A percentile compares a stretch with the other conserved stretches of the same genome.
These are phyloP conservation scores for Ceratobasidium sp. DNA, from an alignment of 1,284 basidiomycete species.

Conservation along the genomic window DNA sequence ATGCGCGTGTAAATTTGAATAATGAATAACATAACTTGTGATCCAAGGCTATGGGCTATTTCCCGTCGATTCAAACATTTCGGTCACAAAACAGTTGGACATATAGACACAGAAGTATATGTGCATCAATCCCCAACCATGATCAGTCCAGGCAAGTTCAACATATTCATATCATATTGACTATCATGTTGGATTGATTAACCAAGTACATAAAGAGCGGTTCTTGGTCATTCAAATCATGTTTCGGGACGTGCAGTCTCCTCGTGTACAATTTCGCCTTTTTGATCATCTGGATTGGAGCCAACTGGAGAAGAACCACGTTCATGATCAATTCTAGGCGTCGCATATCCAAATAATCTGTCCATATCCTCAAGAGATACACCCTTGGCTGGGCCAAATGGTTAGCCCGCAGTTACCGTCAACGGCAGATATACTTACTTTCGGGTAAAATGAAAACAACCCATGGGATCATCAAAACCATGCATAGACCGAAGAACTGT, in stretches of 20 bases:
- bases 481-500: constrained; percentile 36
- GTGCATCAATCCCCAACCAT: too few relatives aligned
- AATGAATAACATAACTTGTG: not conserved
- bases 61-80: too few relatives aligned
- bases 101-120: too few relatives aligned
- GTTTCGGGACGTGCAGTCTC: not conserved
- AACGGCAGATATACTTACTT: not conserved
- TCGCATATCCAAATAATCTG: constrained; percentile 9
- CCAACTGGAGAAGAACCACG: constrained; percentile 11
- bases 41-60: not conserved
- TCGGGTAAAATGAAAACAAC: constrained; percentile 31
- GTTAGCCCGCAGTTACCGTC: not conserved
- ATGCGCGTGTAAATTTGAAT: constrained; percentile 6
- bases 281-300: not conserved
- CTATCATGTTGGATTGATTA: too few relatives aligned
- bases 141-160: too few relatives aligned
- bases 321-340: not conserved
- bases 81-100: too few relatives aligned
- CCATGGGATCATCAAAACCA: constrained; percentile 37
- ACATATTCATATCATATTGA: too few relatives aligned
- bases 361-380: constrained; percentile 32
- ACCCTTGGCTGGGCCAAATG: constrained; percentile 6
- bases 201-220: too few relatives aligned
- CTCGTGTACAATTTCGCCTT: constrained; percentile 16
- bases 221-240: not conserved